Evolutionary conservation across 176 grass and related monocot genomes (phyloP).

Genomic region (Cenchrus purpureus): DNA sequence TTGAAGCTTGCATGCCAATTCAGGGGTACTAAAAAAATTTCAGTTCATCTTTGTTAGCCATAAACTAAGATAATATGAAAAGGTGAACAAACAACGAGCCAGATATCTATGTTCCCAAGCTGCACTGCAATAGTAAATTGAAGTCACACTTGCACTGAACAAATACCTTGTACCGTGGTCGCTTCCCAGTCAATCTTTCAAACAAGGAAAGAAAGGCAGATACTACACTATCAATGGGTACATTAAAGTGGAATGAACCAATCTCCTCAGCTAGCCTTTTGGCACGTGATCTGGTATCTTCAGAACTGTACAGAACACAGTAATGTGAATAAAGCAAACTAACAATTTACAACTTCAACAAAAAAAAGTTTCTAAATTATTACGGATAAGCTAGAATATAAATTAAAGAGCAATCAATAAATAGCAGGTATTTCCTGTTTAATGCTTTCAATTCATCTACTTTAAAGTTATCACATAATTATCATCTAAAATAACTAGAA

Average conservation of each 20-base stretch:
- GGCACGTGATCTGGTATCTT: conserved; percentile 88
- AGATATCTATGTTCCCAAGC: neutral
- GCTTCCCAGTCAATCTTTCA: conserved; percentile 77
- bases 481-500: neutral
- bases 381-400: conserved; percentile 2
- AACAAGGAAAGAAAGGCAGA: conserved; percentile 90
- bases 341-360: conserved; percentile 20
- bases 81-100: conserved; percentile 25
- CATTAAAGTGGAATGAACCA: conserved; percentile 84
- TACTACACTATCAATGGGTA: conserved; percentile 84
- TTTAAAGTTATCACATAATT: neutral
- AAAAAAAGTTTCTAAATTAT: conserved; percentile 23
- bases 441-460: neutral
- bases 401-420: conserved; percentile 23
- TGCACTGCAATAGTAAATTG: conserved; percentile 28
- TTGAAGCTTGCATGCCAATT: neutral
- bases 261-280: conserved; percentile 82
- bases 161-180: conserved; percentile 78
- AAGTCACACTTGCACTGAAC: neutral
- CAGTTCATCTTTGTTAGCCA: conserved; percentile 4
- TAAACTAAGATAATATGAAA: conserved; percentile 19
- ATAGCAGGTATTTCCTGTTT: neutral
- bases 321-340: conserved; percentile 26
- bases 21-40: conserved; percentile 2
- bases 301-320: conserved; percentile 63